These are phyloP conservation scores for Psilocybe sp. DNA, from an alignment of 768 basidiomycete species.

Conservation along the genomic window DNA sequence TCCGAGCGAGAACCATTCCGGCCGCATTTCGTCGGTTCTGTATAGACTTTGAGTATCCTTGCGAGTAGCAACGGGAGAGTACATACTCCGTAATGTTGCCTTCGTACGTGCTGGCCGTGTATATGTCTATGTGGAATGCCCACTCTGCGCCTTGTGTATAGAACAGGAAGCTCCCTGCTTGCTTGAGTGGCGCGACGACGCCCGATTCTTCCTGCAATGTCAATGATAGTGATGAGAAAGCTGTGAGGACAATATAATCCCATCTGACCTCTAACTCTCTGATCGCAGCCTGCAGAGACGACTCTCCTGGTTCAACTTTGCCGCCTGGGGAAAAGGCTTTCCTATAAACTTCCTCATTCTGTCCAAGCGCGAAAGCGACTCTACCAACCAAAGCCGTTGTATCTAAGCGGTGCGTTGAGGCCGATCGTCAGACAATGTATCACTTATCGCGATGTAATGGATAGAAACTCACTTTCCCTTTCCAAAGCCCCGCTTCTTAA, in stretches of 20 bases:
- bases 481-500: conserved; percentile 80
- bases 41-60: not conserved
- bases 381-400: conserved; percentile 74
- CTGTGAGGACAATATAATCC: not conserved
- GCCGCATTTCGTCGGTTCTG: conserved; percentile 88
- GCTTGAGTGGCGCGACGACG: conserved; percentile 59
- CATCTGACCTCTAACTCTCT: conserved; percentile 62
- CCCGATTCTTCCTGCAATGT: conserved; percentile 76
- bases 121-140: conserved; percentile 74
- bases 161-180: conserved; percentile 68
- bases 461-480: conserved; percentile 44
- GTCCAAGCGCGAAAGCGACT: not conserved
- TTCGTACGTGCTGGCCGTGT: conserved; percentile 55
- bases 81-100: conserved; percentile 68
- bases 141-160: conserved; percentile 47
- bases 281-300: conserved; percentile 62
- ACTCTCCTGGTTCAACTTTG: conserved; percentile 78
- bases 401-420: conserved; percentile 39
- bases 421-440: no score
- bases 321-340: conserved; percentile 40
- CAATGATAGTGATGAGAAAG: not conserved
- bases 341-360: not conserved
- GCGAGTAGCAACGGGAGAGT: conserved; percentile 7
- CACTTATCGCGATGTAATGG: no score
- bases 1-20: conserved; percentile 66